phyloP scores from a whole-genome alignment of 1,139 yeast species.

The Geotrichum candidum region DNA sequence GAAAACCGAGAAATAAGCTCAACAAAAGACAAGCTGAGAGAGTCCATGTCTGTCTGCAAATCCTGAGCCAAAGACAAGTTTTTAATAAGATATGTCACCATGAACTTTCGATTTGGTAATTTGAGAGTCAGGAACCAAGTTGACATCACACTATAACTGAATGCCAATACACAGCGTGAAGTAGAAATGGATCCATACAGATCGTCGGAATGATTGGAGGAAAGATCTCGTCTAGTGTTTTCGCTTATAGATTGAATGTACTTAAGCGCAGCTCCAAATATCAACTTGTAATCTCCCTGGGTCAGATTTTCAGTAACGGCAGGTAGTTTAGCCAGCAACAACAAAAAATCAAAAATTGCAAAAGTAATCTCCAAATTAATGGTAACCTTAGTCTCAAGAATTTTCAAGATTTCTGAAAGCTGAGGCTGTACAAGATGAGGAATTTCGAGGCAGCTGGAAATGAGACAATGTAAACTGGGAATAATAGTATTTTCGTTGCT shows the following conservation, averaged over 20 bases:
- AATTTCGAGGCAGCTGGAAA: slow-evolving; percentile 73
- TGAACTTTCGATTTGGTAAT: slow-evolving; percentile 49
- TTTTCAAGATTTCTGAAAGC: slow-evolving; percentile 57
- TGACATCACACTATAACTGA: slow-evolving; percentile 49
- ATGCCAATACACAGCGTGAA: not conserved
- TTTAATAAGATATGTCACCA: slow-evolving; percentile 58
- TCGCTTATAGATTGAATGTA: slow-evolving; percentile 40
- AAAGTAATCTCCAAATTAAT: not conserved
- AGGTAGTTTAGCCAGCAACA: slow-evolving; percentile 62
- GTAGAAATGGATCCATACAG: not conserved
- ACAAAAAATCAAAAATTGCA: slow-evolving; percentile 60
- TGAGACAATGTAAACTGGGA: slow-evolving; percentile 69
- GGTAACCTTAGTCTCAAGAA: slow-evolving; percentile 68
- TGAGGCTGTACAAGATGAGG: slow-evolving; percentile 67
- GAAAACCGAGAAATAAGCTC: slow-evolving; percentile 68
- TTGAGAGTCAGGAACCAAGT: slow-evolving; percentile 68
- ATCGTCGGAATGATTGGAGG: slow-evolving; percentile 19
- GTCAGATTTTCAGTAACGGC: slow-evolving; percentile 65
- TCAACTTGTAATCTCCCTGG: slow-evolving; percentile 67
- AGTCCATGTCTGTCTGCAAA: slow-evolving; percentile 40
- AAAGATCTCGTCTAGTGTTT: not conserved
- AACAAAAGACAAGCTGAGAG: slow-evolving; percentile 55
- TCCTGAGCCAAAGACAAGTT: slow-evolving; percentile 47
- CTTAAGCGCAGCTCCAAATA: slow-evolving; percentile 78
- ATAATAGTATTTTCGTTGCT: slow-evolving; percentile 60